Percentiles rank a stretch among this genome's conserved stretches.
Evolutionary conservation across 352 stramenopile genomes (phyloP).

Genomic region (Phytophthora tentaculata): DNA sequence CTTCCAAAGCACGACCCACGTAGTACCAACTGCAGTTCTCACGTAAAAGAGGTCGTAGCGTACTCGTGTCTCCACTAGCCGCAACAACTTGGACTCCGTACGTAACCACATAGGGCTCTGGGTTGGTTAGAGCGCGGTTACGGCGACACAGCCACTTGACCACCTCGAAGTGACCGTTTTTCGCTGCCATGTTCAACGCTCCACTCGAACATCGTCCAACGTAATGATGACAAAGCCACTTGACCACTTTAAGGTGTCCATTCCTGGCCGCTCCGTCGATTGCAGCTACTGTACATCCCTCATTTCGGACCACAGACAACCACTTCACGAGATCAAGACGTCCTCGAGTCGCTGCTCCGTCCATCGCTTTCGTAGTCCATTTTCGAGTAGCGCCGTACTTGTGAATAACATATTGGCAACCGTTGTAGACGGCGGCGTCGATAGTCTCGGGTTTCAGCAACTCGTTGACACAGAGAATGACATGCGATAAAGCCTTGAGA

Average conservation of each 20-base stretch:
- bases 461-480: slow-evolving; percentile 14
- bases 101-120: slow-evolving; percentile 18
- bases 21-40: slow-evolving; percentile 32
- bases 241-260: slow-evolving; percentile 30
- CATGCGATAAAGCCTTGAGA: slow-evolving; percentile 18
- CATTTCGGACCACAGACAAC: slow-evolving; percentile 27
- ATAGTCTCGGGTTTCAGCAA: slow-evolving; percentile 28
- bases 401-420: slow-evolving; percentile 28
- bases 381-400: slow-evolving; percentile 13
- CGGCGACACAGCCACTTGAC: slow-evolving; percentile 29
- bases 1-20: slow-evolving; percentile 20
- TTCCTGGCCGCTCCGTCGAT: slow-evolving; percentile 28
- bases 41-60: slow-evolving; percentile 16
- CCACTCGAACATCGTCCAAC: slow-evolving; percentile 23
- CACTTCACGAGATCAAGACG: slow-evolving; percentile 32
- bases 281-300: slow-evolving; percentile 30
- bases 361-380: slow-evolving; percentile 30
- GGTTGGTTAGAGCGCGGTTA: slow-evolving; percentile 6
- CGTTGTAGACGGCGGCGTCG: slow-evolving; percentile 31
- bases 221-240: slow-evolving; percentile 31
- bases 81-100: slow-evolving; percentile 26
- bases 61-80: slow-evolving; percentile 11
- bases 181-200: slow-evolving; percentile 30
- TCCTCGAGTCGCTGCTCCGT: slow-evolving; percentile 29
- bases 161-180: slow-evolving; percentile 29